phyloP scores from a whole-genome alignment of 2,329 filamentous ascomycete species.

The Fusarium armeniacum region DNA sequence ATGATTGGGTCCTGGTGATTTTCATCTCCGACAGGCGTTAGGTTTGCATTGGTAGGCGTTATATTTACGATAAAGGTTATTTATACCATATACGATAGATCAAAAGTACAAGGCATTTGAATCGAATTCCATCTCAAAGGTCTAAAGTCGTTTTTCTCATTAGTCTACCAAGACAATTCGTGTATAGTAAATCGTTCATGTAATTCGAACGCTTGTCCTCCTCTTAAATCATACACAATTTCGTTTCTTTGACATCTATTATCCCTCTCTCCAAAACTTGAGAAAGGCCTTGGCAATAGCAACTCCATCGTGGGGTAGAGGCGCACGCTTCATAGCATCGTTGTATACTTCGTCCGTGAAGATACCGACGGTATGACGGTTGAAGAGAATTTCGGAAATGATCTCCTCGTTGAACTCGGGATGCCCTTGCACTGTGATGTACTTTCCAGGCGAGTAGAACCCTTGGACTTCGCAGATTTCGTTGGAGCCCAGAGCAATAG shows the following conservation, averaged over 20 bases:
- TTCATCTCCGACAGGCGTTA: constrained; percentile 9
- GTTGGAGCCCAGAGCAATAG: constrained; percentile 59
- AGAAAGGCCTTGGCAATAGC: constrained; percentile 80
- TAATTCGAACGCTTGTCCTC: constrained; percentile 16
- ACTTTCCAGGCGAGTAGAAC: constrained; percentile 57
- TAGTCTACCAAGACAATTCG: constrained; percentile 21
- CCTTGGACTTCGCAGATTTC: constrained; percentile 59
- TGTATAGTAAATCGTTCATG: constrained; percentile 16
- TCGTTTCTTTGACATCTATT: neutral
- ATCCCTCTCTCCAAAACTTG: constrained; percentile 76
- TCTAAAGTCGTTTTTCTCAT: constrained; percentile 17
- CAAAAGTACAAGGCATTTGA: neutral
- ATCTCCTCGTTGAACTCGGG: constrained; percentile 61
- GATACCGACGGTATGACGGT: constrained; percentile 75
- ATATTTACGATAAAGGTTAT: constrained; percentile 15
- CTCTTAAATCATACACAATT: constrained; percentile 1
- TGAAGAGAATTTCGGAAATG: constrained; percentile 57
- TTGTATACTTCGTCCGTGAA: constrained; percentile 77
- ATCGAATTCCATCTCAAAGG: neutral
- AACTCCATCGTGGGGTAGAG: constrained; percentile 83
- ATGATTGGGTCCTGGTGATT: constrained; percentile 18
- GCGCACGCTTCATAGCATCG: constrained; percentile 76
- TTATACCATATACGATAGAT: constrained; percentile 1
- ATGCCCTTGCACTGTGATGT: constrained; percentile 63
- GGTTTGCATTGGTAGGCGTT: constrained; percentile 41